Base-by-base conservation (phyloP, 1,284 basidiomycete genomes). In the Anthracocystis walkeri region DNA sequence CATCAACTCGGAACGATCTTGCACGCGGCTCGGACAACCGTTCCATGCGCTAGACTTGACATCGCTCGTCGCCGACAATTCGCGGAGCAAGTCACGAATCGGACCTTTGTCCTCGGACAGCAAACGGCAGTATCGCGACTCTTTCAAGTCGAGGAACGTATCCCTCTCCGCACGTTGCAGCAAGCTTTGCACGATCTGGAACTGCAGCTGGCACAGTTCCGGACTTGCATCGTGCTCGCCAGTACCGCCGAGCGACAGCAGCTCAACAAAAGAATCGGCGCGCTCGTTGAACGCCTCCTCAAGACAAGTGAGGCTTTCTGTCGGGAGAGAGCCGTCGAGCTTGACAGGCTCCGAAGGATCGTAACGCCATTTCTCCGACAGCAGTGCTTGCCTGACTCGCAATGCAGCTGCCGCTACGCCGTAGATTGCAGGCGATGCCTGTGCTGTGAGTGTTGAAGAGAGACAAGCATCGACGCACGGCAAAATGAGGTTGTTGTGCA, bases 131-230 rank as follows among this genome's bases (percentile, higher is more conserved):
- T 76, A 76, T 3, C 50, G 31, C 25, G 74, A 76, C 3, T 42
- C 21, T 3, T 29, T 23, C 29, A n/a, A 35, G 0, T 44, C 62
- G 31, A 60, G 48, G 46, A 70, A 60, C 6, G 21, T 10, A 21
- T 77, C 75, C 38, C 65, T 38, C 38, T 77, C 75, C 2, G 75
- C 75, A 14, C 75, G 55, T 20, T 73, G 75, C 44, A 77, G 51
- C 23, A 77, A 18, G 35, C 59, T 57, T 27, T 68, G 65, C 8
- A 77, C 4, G 18, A 67, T 70, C 65, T 73, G 65, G 12, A 73
- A 61, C 40, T 57, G 65, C 18, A 65, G 38, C 27, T 58, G 50
- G 20, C 45, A 58, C 25, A 62, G 35, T 29, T 41, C 35, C 6
- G 67, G 14, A 11, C 20, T 14, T 5, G 2, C 20, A 0, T 42